Conservation (phyloP, 768 basidiomycete species). For the Amanita rubescens region DNA sequence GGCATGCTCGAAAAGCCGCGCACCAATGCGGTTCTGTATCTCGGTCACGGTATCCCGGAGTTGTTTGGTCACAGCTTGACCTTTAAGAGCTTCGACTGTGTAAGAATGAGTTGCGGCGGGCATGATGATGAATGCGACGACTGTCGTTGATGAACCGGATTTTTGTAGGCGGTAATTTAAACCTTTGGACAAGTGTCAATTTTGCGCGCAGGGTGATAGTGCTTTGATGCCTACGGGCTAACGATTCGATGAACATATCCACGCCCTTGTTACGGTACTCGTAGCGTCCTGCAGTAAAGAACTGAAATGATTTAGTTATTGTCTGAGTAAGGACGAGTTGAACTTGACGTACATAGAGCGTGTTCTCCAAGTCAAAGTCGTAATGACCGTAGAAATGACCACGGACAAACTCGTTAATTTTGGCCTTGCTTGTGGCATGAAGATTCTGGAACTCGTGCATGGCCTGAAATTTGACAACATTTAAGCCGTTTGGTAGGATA, state of each 20-base stretch:
- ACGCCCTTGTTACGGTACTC: constrained; percentile 99
- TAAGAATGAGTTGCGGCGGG: constrained; percentile 95
- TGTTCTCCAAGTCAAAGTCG: constrained; percentile 93
- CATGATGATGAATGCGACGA: constrained; percentile 99
- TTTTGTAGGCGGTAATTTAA: constrained; percentile 48
- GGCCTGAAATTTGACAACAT: constrained; percentile 97
- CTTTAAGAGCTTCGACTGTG: constrained; percentile 94
- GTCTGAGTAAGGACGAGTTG: not conserved
- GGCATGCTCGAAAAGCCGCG: constrained; percentile 89
- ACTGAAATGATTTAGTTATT: constrained; percentile 33
- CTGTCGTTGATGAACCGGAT: constrained; percentile 64
- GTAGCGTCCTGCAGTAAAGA: constrained; percentile 99
- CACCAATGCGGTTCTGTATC: constrained; percentile 89
- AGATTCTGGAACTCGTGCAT: constrained; percentile 99
- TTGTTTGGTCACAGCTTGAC: constrained; percentile 95
- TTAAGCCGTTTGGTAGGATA: constrained; percentile 93
- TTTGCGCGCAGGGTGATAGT: not conserved
- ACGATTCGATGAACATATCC: constrained; percentile 98
- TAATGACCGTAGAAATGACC: constrained; percentile 99
- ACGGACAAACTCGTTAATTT: constrained; percentile 96
- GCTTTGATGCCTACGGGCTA: constrained; percentile 58
- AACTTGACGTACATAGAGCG: constrained; percentile 59
- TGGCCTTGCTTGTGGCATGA: constrained; percentile 88
- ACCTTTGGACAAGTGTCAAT: constrained; percentile 19
- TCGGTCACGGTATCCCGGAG: constrained; percentile 93